Conservation (phyloP, 306 rosid species). For the Cucumis cinereus region DNA sequence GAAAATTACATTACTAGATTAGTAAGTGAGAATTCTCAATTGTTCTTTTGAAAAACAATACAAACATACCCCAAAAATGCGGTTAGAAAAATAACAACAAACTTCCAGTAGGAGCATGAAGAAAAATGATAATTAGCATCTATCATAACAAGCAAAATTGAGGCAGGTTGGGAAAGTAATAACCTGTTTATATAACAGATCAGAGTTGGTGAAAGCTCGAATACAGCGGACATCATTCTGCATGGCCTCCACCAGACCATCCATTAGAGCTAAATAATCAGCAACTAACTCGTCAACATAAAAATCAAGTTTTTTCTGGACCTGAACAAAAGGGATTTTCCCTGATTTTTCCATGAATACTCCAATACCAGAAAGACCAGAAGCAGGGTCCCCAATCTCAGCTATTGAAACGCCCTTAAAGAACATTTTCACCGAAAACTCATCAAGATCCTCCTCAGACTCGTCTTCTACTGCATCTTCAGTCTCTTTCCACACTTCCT, state of each 20-base stretch:
- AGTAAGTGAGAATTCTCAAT: too few species aligned
- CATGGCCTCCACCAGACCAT: slow-evolving; percentile 62
- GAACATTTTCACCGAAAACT: slow-evolving; percentile 63
- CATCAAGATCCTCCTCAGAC: slow-evolving; percentile 43
- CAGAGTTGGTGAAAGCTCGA: slow-evolving; percentile 73
- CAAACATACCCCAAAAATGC: too few species aligned
- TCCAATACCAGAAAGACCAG: slow-evolving; percentile 89
- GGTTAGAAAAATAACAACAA: too few species aligned
- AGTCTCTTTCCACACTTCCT: slow-evolving; percentile 54
- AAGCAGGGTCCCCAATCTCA: slow-evolving; percentile 42
- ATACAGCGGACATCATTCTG: slow-evolving; percentile 39
- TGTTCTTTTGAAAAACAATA: too few species aligned
- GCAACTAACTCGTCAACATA: slow-evolving; percentile 62
- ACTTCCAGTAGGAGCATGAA: too few species aligned
- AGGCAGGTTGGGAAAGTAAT: background rate
- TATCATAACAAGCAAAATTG: background rate
- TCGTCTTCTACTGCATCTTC: slow-evolving; percentile 43
- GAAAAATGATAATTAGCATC: background rate
- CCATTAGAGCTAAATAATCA: slow-evolving; percentile 79
- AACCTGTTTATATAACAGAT: slow-evolving; percentile 59
- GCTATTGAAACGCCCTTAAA: slow-evolving; percentile 78
- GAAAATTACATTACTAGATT: too few species aligned
- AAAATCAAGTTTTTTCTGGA: slow-evolving; percentile 84
- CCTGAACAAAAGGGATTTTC: slow-evolving; percentile 35
- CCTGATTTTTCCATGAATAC: slow-evolving; percentile 67